These are phyloP conservation scores for Rhodosporidiobolus odoratus DNA, from an alignment of 768 basidiomycete genomes.

Conservation along the genomic window DNA sequence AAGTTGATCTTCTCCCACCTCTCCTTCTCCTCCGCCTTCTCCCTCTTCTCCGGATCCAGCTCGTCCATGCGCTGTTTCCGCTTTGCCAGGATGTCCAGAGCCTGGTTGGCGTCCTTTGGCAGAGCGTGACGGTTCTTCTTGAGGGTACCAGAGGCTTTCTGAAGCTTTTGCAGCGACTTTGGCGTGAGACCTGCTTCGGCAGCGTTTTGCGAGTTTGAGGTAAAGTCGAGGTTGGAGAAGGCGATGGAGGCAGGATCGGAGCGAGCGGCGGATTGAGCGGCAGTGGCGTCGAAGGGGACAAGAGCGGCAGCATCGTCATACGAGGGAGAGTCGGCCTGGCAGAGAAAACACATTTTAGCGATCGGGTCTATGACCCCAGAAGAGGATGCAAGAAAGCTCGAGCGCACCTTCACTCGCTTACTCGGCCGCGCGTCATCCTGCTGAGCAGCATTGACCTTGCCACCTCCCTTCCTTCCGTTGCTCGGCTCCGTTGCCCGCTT, in stretches of 20 bases:
- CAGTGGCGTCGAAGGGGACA: slow-evolving; percentile 22
- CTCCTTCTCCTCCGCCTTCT: slow-evolving; percentile 70
- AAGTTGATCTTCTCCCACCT: slow-evolving; percentile 87
- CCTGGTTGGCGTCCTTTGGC: slow-evolving; percentile 74
- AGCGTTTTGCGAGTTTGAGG: slow-evolving; percentile 35
- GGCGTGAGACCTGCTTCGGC: slow-evolving; percentile 28
- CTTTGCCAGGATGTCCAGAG: slow-evolving; percentile 69
- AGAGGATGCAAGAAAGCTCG: background rate
- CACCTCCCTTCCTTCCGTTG: slow-evolving; percentile 38
- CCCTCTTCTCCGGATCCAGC: slow-evolving; percentile 76
- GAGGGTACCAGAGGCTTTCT: slow-evolving; percentile 43
- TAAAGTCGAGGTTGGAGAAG: slow-evolving; percentile 62
- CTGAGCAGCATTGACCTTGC: slow-evolving; percentile 32
- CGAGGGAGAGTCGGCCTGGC: slow-evolving; percentile 21
- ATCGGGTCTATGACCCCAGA: accelerated
- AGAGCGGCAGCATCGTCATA: slow-evolving; percentile 7
- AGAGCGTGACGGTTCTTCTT: slow-evolving; percentile 58
- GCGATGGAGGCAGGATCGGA: slow-evolving; percentile 53
- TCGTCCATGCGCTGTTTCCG: slow-evolving; percentile 70
- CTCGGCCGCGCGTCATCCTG: slow-evolving; percentile 48
- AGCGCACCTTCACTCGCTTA: slow-evolving; percentile 33
- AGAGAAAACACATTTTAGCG: background rate
- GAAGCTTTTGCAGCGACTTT: slow-evolving; percentile 44
- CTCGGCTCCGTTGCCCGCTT: slow-evolving; percentile 38
- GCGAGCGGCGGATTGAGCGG: slow-evolving; percentile 32